These are phyloP conservation scores for Schizochytrium sp. DNA, from an alignment of 108 stramenopile genomes.

Conservation along the genomic window DNA sequence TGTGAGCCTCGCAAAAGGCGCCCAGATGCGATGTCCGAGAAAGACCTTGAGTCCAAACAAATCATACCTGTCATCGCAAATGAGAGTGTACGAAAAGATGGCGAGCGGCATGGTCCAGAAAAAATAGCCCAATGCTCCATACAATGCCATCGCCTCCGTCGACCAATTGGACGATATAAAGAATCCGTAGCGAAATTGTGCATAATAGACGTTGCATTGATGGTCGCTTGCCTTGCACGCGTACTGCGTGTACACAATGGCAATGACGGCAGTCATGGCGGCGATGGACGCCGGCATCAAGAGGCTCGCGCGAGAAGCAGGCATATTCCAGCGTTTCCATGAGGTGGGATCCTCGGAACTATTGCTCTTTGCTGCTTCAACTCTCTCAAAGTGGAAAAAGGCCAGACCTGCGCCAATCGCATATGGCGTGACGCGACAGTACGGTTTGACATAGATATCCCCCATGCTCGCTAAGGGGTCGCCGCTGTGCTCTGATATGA, in stretches of 20 bases:
- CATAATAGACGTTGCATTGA: neutral
- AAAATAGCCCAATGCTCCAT: neutral
- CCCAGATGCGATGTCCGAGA: neutral
- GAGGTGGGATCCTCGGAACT: neutral
- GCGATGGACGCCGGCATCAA: neutral
- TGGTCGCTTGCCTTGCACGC: neutral
- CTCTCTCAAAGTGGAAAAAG: neutral
- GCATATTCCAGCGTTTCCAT: neutral
- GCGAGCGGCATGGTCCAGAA: neutral
- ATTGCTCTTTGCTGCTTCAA: neutral
- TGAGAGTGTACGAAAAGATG: neutral
- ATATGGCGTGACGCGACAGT: conserved; percentile 35
- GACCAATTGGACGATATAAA: neutral
- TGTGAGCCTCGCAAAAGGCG: conserved; percentile 1
- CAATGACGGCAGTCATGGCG: neutral
- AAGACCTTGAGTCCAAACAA: neutral
- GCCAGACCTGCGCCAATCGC: conserved; percentile 30
- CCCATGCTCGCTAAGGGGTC: neutral
- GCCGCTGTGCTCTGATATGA: neutral
- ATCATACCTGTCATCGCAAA: neutral
- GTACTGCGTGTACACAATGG: neutral
- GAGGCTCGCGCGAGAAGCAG: neutral
- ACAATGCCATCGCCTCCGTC: neutral
- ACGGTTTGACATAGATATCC: conserved; percentile 32
- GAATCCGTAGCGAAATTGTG: neutral